phyloP scores from a whole-genome alignment of 805 yeast genomes.

The Soucietia sequanensis region DNA sequence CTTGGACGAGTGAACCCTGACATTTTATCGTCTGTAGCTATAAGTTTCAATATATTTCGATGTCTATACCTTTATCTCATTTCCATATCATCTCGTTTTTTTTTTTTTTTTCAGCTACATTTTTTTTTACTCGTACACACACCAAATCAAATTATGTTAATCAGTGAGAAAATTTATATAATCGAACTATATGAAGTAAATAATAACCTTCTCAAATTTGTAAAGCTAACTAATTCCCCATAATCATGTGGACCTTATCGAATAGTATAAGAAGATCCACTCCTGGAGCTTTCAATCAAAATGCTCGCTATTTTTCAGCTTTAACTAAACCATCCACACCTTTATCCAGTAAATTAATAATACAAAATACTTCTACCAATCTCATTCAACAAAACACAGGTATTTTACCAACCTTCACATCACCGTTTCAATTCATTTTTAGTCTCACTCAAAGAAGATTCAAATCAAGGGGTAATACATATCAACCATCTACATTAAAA shows the following conservation, averaged over 20 bases:
- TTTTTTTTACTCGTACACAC: too few species aligned
- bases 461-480: slow-evolving; percentile 91
- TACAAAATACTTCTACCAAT: too few species aligned
- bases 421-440: slow-evolving; percentile 15
- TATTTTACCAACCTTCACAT: too few species aligned
- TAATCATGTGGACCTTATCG: too few species aligned
- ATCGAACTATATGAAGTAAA: background rate
- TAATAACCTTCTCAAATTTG: background rate
- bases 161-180: background rate
- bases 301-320: slow-evolving; percentile 4
- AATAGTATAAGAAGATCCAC: slow-evolving; percentile 2
- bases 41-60: too few species aligned
- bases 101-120: too few species aligned
- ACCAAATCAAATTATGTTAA: too few species aligned
- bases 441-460: slow-evolving; percentile 59
- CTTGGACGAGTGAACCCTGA: slow-evolving; percentile 43
- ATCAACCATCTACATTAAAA: slow-evolving; percentile 88
- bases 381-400: slow-evolving; percentile 3
- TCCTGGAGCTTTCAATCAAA: slow-evolving; percentile 1
- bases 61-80: too few species aligned
- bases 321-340: slow-evolving; percentile 5
- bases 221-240: background rate
- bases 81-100: too few species aligned
- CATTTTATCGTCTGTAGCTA: too few species aligned
- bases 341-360: too few species aligned